Percentiles rank a stretch among this genome's conserved stretches.
phyloP scores from a whole-genome alignment of 2,329 filamentous ascomycete genomes.

The Paracamarosporium sp. region DNA sequence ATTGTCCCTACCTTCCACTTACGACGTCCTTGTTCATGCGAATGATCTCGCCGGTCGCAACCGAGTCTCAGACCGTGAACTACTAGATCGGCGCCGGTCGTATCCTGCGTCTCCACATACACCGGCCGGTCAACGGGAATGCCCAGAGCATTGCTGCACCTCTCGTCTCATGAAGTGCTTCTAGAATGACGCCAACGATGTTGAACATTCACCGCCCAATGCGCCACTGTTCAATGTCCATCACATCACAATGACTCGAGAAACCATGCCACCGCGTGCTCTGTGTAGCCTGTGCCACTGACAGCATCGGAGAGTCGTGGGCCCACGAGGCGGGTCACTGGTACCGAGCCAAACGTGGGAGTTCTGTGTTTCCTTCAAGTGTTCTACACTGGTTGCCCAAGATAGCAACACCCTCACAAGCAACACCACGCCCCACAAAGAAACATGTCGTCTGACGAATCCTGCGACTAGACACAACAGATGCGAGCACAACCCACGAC shows the following conservation, averaged over 20 bases:
- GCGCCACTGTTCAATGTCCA: neutral
- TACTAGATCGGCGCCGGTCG: neutral
- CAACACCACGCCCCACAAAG: neutral
- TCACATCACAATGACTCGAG: neutral
- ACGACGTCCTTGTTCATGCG: neutral
- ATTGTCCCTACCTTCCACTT: constrained; percentile 1
- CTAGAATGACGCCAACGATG: neutral
- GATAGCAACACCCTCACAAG: neutral
- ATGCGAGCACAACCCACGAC: neutral
- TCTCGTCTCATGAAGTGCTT: neutral
- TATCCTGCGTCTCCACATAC: constrained; percentile 7
- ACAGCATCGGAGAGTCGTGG: neutral
- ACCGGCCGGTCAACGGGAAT: constrained; percentile 7
- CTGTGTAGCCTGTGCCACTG: constrained; percentile 8
- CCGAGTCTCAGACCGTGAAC: neutral
- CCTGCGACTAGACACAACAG: neutral
- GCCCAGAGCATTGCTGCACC: neutral
- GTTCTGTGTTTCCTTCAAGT: neutral
- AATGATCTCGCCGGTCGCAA: neutral
- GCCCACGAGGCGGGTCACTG: constrained; percentile 5
- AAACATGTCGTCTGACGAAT: constrained; percentile 5
- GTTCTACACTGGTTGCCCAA: neutral
- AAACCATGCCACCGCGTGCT: constrained; percentile 5
- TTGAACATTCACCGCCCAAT: neutral
- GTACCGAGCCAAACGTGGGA: constrained; percentile 6